Evolutionary conservation across 345 rosid species (phyloP).

Genomic region (Diplotaxis tenuifolia): DNA sequence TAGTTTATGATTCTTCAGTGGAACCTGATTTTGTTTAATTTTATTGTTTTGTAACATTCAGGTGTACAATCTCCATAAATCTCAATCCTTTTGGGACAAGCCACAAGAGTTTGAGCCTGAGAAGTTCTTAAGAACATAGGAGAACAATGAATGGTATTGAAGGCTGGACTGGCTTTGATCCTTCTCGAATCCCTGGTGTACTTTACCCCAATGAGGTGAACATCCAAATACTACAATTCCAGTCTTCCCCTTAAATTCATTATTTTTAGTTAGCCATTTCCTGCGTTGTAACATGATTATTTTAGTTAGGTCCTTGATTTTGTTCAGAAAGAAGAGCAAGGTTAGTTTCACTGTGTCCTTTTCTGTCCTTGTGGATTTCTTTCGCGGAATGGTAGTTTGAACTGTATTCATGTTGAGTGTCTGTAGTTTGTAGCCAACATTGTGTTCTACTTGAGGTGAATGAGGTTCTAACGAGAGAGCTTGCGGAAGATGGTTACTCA

Average conservation of each 20-base stretch:
- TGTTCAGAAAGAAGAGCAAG: no score
- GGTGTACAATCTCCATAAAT: constrained; percentile 89
- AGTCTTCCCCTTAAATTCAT: background rate
- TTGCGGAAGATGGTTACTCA: no score
- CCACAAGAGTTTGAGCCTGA: constrained; percentile 78
- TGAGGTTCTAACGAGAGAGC: no score
- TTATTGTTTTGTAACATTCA: constrained; percentile 26
- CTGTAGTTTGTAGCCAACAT: no score
- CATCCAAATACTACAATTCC: background rate
- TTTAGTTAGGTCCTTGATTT: no score
- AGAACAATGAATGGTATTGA: constrained; percentile 62
- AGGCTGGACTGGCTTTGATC: constrained; percentile 92
- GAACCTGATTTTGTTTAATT: background rate
- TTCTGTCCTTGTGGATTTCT: no score
- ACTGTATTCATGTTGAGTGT: no score
- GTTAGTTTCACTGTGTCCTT: no score
- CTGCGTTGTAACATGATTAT: no score
- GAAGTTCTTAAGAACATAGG: constrained; percentile 55
- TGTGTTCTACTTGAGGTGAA: no score
- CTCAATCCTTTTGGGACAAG: constrained; percentile 76
- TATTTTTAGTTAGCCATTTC: no score
- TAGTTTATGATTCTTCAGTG: background rate
- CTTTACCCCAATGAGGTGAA: constrained; percentile 86
- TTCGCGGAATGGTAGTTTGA: no score
- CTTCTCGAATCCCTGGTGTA: constrained; percentile 86